phyloP scores from a whole-genome alignment of 352 stramenopile genomes.

The Globisporangium canariense region DNA sequence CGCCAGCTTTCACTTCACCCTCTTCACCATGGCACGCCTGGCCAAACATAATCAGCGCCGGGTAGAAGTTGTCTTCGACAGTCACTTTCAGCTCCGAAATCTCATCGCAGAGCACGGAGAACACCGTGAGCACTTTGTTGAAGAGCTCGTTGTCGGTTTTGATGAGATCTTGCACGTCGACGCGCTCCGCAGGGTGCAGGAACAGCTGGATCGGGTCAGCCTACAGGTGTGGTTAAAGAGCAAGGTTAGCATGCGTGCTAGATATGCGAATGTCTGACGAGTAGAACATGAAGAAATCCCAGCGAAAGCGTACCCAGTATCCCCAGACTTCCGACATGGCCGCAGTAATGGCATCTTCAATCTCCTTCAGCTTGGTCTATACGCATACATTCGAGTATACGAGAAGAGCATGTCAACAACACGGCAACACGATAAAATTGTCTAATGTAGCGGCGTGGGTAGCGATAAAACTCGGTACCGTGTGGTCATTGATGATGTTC shows the following conservation, averaged over 20 bases:
- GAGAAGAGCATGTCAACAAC: neutral
- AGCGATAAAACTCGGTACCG: conserved; percentile 30
- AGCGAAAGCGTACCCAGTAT: conserved; percentile 59
- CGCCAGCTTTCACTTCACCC: conserved; percentile 59
- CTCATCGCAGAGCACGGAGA: conserved; percentile 88
- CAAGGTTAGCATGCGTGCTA: neutral
- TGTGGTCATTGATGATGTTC: conserved; percentile 87
- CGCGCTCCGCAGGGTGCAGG: conserved; percentile 76
- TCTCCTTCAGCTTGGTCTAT: conserved; percentile 85
- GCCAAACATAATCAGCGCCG: conserved; percentile 88
- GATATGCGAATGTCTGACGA: neutral
- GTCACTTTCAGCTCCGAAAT: conserved; percentile 89
- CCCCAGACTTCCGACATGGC: conserved; percentile 89
- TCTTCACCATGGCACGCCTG: conserved; percentile 71
- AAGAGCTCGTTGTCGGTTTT: conserved; percentile 89
- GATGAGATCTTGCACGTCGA: conserved; percentile 87
- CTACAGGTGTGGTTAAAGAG: conserved; percentile 21
- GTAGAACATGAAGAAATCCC: no score
- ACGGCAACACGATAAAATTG: neutral
- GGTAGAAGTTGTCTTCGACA: conserved; percentile 88
- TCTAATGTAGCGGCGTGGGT: neutral
- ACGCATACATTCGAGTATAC: neutral
- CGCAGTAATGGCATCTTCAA: conserved; percentile 81
- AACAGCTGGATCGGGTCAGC: conserved; percentile 82
- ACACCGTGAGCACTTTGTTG: conserved; percentile 88